Base-by-base conservation (phyloP, 495 filamentous ascomycete genomes). In the Gamarada debralockiae region DNA sequence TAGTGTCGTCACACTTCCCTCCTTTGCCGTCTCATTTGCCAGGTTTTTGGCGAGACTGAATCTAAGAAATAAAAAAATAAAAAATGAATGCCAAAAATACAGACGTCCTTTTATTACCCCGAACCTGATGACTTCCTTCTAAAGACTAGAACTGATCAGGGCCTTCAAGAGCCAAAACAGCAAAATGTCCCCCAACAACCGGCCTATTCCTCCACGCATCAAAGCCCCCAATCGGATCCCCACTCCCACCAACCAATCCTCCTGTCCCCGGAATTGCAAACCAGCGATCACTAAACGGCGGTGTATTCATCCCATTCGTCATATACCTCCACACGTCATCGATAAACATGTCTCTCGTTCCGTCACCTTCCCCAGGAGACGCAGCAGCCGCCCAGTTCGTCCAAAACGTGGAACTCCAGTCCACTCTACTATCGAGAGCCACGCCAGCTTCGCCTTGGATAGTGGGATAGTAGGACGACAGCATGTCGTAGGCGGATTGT, bases 321-420 rank as follows among this genome's bases (percentile, higher is more conserved):
- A 78, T 69, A 53, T 70, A 78, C 2, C 62, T 58, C 51, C 70
- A 68, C 21, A 69, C 55, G 24, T 70, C 67, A 38, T 65, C 54
- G 37, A 92, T 76, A 60, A 96, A 85, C 62, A 82, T 73, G 21
- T 75, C 64, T 18, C 81, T 75, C 4, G 83, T 83, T 17, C 69
- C 58, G 31, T 72, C 50, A 29, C 71, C 73, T 6, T 40, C 14
- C 4, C 37, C 18, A n/a, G 14, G 14, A 5, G 37, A 40, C 8
- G 92, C 80, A 21, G 91, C 83, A 36, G 89, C 89, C 9, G 77
- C 78, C 69, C 89, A 95, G 67, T 92, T 79, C 65, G 91, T 82
- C 90, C 90, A 95, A 72, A 95, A 89, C 6, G 13, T 45, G 3
- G 75, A 61, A 95, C 71, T 65, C 40, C 70, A 61, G 7, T 57